Base-by-base conservation (phyloP, 768 basidiomycete species). In the Panaeolus papilionaceus region DNA sequence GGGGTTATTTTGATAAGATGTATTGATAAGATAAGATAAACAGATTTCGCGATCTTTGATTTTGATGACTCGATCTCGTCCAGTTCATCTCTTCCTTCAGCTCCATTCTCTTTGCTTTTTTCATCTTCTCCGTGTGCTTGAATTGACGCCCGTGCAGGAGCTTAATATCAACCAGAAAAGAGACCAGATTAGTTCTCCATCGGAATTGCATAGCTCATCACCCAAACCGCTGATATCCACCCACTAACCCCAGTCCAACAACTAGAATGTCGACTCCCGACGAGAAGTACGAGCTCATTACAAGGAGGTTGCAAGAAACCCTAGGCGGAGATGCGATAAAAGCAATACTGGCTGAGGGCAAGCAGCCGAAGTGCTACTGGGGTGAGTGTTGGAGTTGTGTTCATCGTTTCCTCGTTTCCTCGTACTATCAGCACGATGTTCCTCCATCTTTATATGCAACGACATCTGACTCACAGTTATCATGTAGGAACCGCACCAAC, bases 281-380 rank as follows among this genome's bases (percentile, higher is more conserved):
- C 45, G 81, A 85, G 68, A 90, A 86, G 75, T 96, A 86, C 81
- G 86, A 92, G 28, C 80, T 98, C 54, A 96, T 99, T 66, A 96
- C 94, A 0, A 82, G 96, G 62, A 82, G 92, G 71, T 78, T 99
- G 38, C 89, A 93, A 70, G 98, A 99, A 77, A 90, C 93, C 4
- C 88, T 99, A 3, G 93, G 95, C 26, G 94, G 85, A 2, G 96
- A 97, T 49, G 79, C 83, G 42, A 91, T 99, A 79, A 92, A 94
- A 77, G 82, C 86, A 39, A 90, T 96, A 66, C 82, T 98, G 26
- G 83, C 85, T 7, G 91, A 96, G 75, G 94, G 91, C 18, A 83
- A 89, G 74, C 78, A 89, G 14, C 89, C 91, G 14, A 95, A 91
- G 77, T 89, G 89, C 74, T 98, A 98, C 88, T 99, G 94, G 94